Evolutionary conservation across 75 land plant species (phyloP).

Genomic region (Sequoiadendron giganteum): DNA sequence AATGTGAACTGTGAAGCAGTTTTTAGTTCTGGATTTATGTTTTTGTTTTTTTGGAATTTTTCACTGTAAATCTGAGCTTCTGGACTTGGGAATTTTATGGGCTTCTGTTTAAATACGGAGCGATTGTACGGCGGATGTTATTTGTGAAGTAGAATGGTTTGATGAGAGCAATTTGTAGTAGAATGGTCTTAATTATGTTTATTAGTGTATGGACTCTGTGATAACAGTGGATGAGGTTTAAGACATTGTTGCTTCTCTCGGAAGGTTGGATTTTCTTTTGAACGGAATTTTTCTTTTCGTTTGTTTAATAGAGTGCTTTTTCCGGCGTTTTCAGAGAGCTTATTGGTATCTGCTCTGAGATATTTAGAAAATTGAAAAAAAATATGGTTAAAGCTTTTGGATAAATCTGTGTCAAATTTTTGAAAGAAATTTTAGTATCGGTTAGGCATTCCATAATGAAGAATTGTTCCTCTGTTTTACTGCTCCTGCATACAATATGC

Average conservation of each 20-base stretch:
- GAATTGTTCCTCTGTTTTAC: neutral
- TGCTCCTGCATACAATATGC: neutral
- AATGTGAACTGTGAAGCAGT: neutral
- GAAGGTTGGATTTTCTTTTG: neutral
- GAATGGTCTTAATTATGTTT: neutral
- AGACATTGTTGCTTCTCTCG: neutral
- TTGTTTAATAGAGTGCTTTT: too few relatives aligned
- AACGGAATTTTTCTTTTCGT: too few relatives aligned
- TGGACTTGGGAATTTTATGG: neutral
- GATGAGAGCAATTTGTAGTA: neutral
- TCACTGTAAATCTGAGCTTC: neutral
- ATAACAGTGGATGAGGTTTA: neutral
- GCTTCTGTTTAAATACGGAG: neutral
- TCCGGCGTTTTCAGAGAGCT: neutral
- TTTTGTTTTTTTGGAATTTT: neutral
- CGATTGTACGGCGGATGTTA: neutral
- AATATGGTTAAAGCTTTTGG: too few relatives aligned
- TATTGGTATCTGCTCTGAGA: neutral
- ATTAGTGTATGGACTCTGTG: neutral
- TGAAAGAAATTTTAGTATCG: neutral
- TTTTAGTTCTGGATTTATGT: neutral
- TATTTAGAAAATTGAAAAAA: neutral
- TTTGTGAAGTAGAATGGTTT: neutral
- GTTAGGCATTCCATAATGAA: neutral
- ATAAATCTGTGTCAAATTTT: neutral